Conservation (phyloP, 495 filamentous ascomycete genomes). For the Bacidia gigantensis region DNA sequence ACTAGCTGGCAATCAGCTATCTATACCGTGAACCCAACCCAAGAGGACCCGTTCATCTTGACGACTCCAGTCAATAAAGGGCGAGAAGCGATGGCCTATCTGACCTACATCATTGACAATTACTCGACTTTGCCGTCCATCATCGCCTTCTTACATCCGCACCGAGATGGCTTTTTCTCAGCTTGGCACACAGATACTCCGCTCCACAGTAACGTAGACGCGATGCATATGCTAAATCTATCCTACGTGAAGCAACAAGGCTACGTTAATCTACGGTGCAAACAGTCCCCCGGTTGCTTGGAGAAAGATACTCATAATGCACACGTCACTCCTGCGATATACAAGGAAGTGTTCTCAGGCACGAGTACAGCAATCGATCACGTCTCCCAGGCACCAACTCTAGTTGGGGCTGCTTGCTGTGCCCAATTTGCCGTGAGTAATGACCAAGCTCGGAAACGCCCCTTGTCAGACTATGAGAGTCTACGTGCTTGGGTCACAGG, state of each 20-base stretch:
- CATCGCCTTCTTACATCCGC: slow-evolving; percentile 37
- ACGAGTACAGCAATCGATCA: slow-evolving; percentile 34
- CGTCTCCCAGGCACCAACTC: slow-evolving; percentile 22
- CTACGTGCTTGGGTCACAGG: slow-evolving; percentile 48
- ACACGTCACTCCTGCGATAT: slow-evolving; percentile 23
- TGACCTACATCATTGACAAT: slow-evolving; percentile 38
- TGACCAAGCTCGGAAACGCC: slow-evolving; percentile 34
- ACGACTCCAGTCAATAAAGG: slow-evolving; percentile 32
- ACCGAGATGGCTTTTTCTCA: slow-evolving; percentile 25
- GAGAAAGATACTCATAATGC: slow-evolving; percentile 25
- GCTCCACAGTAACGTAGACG: slow-evolving; percentile 19
- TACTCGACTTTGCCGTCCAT: slow-evolving; percentile 32
- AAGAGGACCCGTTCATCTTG: slow-evolving; percentile 6
- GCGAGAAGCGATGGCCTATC: slow-evolving; percentile 35
- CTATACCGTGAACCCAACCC: slow-evolving; percentile 43
- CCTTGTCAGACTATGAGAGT: slow-evolving; percentile 37
- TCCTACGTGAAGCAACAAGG: slow-evolving; percentile 30
- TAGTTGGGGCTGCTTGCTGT: slow-evolving; percentile 43
- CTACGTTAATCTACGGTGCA: slow-evolving; percentile 38
- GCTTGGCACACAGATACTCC: slow-evolving; percentile 33
- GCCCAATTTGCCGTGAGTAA: slow-evolving; percentile 55
- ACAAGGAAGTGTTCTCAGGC: slow-evolving; percentile 30
- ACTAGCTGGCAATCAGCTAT: slow-evolving; percentile 34
- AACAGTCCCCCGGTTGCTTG: slow-evolving; percentile 32
- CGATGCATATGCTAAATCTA: slow-evolving; percentile 27